phyloP scores from a whole-genome alignment of 441 rosid species.

The Rhodomyrtus psidioides region DNA sequence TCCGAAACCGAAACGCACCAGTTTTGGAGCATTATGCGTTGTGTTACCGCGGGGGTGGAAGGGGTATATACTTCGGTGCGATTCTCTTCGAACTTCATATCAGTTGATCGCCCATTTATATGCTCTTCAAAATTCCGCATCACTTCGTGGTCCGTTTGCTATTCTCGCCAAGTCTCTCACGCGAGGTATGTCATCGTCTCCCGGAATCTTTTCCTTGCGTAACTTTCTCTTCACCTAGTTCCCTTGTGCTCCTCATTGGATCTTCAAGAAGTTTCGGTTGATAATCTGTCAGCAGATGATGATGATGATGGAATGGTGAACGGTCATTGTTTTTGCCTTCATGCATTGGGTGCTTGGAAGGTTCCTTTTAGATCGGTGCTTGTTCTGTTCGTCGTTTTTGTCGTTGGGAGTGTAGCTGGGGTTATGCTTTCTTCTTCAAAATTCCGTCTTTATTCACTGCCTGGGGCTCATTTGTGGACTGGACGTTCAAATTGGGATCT shows the following conservation, averaged over 20 bases:
- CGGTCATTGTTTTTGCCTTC: neutral
- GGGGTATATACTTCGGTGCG: slow-evolving; percentile 38
- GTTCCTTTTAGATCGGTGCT: neutral
- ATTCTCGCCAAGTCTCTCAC: neutral
- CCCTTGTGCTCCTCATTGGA: neutral
- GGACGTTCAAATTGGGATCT: neutral
- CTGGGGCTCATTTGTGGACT: slow-evolving; percentile 3
- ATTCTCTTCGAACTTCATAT: slow-evolving; percentile 1
- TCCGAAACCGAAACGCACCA: neutral
- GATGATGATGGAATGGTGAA: neutral
- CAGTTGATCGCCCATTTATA: neutral
- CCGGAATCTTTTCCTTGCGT: neutral
- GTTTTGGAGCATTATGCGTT: neutral
- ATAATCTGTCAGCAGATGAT: neutral
- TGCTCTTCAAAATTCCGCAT: neutral
- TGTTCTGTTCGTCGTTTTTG: neutral
- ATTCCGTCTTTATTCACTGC: neutral
- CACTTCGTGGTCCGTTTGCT: neutral
- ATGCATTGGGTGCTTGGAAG: neutral
- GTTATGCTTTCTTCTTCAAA: neutral
- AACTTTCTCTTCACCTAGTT: neutral
- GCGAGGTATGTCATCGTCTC: neutral
- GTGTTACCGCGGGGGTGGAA: neutral
- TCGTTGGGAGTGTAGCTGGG: neutral
- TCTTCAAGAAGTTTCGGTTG: neutral